Evolutionary conservation across 1,139 yeast genomes (phyloP).

Genomic region (Geotrichum restrictum): DNA sequence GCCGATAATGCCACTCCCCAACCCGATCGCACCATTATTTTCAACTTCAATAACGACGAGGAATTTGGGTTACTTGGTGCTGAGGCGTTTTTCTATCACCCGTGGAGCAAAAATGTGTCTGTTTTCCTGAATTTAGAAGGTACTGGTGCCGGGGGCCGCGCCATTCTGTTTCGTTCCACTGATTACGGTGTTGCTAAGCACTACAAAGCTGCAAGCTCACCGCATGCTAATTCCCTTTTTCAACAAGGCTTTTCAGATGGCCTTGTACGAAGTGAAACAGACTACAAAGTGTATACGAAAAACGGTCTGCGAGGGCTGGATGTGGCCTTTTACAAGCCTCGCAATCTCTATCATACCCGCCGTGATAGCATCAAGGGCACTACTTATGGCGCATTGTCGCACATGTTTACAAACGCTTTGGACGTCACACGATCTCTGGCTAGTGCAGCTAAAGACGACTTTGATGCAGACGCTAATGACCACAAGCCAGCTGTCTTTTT

Average conservation of each 20-base stretch:
- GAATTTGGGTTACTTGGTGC: constrained; percentile 90
- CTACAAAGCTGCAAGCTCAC: constrained; percentile 47
- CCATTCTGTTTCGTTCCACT: constrained; percentile 77
- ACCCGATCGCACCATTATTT: constrained; percentile 68
- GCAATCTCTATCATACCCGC: constrained; percentile 77
- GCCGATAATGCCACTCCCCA: constrained; percentile 42
- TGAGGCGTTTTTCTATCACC: constrained; percentile 64
- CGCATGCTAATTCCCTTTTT: constrained; percentile 73
- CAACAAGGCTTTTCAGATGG: constrained; percentile 79
- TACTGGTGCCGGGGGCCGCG: constrained; percentile 92
- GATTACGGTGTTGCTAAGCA: constrained; percentile 69
- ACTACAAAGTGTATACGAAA: constrained; percentile 65
- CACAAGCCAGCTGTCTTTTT: constrained; percentile 53
- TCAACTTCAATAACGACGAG: constrained; percentile 86
- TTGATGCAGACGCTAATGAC: constrained; percentile 30
- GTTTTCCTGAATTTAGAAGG: constrained; percentile 86
- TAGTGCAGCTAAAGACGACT: constrained; percentile 40
- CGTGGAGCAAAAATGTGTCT: constrained; percentile 62
- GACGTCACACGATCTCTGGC: constrained; percentile 52
- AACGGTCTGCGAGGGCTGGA: constrained; percentile 80
- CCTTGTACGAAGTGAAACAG: constrained; percentile 77
- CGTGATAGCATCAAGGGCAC: constrained; percentile 67
- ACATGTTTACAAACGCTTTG: constrained; percentile 69
- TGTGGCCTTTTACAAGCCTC: constrained; percentile 67
- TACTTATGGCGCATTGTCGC: constrained; percentile 66